Evolutionary conservation across 2,329 filamentous ascomycete genomes (phyloP).

Genomic region (Exophiala bonariae): DNA sequence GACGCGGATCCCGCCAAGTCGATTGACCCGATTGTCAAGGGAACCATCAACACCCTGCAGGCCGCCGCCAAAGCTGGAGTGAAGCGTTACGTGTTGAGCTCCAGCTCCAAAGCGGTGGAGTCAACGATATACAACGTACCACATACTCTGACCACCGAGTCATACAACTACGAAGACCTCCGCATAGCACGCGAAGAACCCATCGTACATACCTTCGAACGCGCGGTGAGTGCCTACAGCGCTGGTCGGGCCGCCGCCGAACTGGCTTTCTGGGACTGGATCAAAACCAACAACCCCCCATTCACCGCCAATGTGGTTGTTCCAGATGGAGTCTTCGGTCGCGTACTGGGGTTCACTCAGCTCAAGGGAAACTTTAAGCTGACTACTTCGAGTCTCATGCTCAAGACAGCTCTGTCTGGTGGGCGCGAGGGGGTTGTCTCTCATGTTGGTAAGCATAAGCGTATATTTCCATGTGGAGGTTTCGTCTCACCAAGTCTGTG

Average conservation of each 20-base stretch:
- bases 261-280: conserved; percentile 1
- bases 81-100: conserved; percentile 1
- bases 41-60: conserved; percentile 1
- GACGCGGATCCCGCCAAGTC: background rate
- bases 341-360: background rate
- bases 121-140: background rate
- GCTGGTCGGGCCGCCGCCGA: background rate
- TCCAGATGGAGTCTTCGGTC: background rate
- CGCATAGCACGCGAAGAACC: background rate
- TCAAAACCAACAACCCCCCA: background rate
- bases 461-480: too few species aligned
- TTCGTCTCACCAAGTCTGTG: too few species aligned
- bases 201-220: background rate
- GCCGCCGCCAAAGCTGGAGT: background rate
- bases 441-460: conserved; percentile 1
- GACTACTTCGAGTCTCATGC: too few species aligned
- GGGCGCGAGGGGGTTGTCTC: background rate
- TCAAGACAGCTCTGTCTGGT: background rate
- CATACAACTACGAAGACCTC: background rate
- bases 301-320: background rate
- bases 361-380: too few species aligned
- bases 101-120: conserved; percentile 1
- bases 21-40: background rate
- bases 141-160: background rate
- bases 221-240: background rate